A percentile compares a stretch with the other conserved stretches of the same genome.
Conservation (phyloP, 2,329 filamentous ascomycete genomes). For the Aspergillus hiratsukae region DNA sequence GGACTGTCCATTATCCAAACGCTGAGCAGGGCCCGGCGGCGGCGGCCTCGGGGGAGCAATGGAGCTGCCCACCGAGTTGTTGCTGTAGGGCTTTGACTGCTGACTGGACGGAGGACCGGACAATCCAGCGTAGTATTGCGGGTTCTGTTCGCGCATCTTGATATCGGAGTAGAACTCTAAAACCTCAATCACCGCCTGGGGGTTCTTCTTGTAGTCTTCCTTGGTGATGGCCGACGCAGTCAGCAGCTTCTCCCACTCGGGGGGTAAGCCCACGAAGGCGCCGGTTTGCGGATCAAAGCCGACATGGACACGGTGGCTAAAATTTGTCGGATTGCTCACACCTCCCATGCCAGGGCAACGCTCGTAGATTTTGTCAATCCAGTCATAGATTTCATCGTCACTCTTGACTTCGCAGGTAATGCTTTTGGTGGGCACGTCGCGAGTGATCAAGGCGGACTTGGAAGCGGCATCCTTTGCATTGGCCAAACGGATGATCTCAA, state of each 20-base stretch:
- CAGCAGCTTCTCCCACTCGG: slow-evolving; percentile 94
- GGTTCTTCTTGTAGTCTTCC: slow-evolving; percentile 97
- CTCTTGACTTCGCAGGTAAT: slow-evolving; percentile 91
- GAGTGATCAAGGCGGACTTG: slow-evolving; percentile 68
- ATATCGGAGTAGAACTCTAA: slow-evolving; percentile 67
- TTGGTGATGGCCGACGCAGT: slow-evolving; percentile 97
- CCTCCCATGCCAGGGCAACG: slow-evolving; percentile 96
- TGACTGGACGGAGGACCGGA: slow-evolving; percentile 59
- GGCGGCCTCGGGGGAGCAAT: slow-evolving; percentile 67
- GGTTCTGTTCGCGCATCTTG: slow-evolving; percentile 60
- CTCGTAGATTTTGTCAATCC: slow-evolving; percentile 97
- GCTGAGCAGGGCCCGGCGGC: slow-evolving; percentile 48
- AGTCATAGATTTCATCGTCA: slow-evolving; percentile 96
- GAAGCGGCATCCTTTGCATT: slow-evolving; percentile 56
- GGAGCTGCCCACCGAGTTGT: slow-evolving; percentile 50
- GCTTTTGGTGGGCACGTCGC: slow-evolving; percentile 75
- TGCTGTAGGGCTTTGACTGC: slow-evolving; percentile 44
- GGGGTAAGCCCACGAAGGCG: slow-evolving; percentile 87
- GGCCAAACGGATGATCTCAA: slow-evolving; percentile 77
- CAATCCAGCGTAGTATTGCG: slow-evolving; percentile 55
- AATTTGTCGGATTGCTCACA: slow-evolving; percentile 97
- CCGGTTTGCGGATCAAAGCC: slow-evolving; percentile 94
- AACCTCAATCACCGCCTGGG: slow-evolving; percentile 68
- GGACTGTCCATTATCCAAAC: slow-evolving; percentile 42
- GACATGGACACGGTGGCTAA: slow-evolving; percentile 93